Evolutionary conservation across 352 stramenopile genomes (phyloP).

Genomic region (Globisporangium echinulatum): DNA sequence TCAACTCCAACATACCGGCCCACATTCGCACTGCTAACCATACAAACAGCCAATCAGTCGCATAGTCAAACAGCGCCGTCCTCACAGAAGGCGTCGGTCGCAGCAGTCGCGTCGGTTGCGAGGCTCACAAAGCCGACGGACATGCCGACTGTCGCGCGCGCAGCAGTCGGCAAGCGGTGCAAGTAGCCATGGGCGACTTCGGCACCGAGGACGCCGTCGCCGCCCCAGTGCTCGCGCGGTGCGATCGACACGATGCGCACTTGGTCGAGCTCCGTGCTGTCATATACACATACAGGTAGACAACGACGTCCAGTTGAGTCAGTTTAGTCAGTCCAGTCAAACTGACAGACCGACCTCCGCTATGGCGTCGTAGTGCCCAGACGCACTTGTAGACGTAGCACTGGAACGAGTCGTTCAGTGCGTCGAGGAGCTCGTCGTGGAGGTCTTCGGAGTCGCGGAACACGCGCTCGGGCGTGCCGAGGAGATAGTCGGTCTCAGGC

Average conservation of each 20-base stretch:
- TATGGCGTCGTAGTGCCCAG: not conserved
- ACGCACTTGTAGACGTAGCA: slow-evolving; percentile 96
- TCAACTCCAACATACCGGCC: no score
- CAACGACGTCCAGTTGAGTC: no score
- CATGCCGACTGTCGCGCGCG: slow-evolving; percentile 42
- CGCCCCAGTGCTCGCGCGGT: slow-evolving; percentile 82
- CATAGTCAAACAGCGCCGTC: not conserved
- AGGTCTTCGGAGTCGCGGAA: slow-evolving; percentile 87
- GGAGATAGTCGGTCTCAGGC: slow-evolving; percentile 90
- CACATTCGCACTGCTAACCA: no score
- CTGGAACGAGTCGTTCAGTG: slow-evolving; percentile 92
- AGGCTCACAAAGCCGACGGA: slow-evolving; percentile 81
- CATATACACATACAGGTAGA: not conserved
- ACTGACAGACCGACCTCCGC: no score
- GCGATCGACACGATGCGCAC: slow-evolving; percentile 89
- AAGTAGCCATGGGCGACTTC: slow-evolving; percentile 95
- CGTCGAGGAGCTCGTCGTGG: slow-evolving; percentile 83
- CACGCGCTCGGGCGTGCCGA: slow-evolving; percentile 89
- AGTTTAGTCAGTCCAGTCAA: slow-evolving; percentile 1
- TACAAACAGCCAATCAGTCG: no score
- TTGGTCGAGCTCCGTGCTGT: slow-evolving; percentile 85
- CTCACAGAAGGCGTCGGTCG: slow-evolving; percentile 77
- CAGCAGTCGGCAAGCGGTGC: slow-evolving; percentile 87
- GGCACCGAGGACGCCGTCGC: slow-evolving; percentile 89
- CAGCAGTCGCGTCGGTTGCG: slow-evolving; percentile 54